phyloP scores from a whole-genome alignment of 805 yeast genomes.

The Groenewaldozyma salmanticensis region DNA sequence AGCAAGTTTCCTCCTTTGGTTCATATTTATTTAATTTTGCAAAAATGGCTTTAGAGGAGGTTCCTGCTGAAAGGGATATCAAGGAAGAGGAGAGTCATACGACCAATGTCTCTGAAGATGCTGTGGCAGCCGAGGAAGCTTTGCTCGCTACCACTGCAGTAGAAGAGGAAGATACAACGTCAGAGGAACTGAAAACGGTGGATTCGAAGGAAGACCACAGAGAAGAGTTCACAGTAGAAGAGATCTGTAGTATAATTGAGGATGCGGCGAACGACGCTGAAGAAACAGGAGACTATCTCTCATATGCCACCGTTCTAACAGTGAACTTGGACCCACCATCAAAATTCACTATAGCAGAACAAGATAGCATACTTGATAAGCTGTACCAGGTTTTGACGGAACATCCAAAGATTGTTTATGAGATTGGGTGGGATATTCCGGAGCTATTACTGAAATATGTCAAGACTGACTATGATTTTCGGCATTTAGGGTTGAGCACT shows the following conservation, averaged over 20 bases:
- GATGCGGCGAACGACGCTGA: slow-evolving; percentile 3
- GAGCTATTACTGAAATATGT: slow-evolving; percentile 48
- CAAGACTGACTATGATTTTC: slow-evolving; percentile 20
- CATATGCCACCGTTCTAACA: slow-evolving; percentile 67
- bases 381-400: slow-evolving; percentile 36
- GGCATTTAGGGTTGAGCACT: neutral
- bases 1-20: too few relatives aligned
- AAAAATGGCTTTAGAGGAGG: too few relatives aligned
- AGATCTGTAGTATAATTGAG: neutral
- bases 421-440: slow-evolving; percentile 92
- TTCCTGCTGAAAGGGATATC: too few relatives aligned
- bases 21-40: too few relatives aligned
- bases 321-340: slow-evolving; percentile 43
- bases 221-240: neutral
- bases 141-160: too few relatives aligned
- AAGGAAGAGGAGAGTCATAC: too few relatives aligned
- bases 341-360: slow-evolving; percentile 40
- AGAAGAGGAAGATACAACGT: too few relatives aligned
- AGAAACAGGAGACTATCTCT: slow-evolving; percentile 50
- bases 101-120: too few relatives aligned
- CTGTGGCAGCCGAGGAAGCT: too few relatives aligned
- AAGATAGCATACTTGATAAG: slow-evolving; percentile 37
- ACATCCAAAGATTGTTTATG: slow-evolving; percentile 36
- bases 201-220: neutral
- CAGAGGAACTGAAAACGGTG: too few relatives aligned